Conservation (phyloP, 805 yeast species). For the Maudiozyma bulderi region DNA sequence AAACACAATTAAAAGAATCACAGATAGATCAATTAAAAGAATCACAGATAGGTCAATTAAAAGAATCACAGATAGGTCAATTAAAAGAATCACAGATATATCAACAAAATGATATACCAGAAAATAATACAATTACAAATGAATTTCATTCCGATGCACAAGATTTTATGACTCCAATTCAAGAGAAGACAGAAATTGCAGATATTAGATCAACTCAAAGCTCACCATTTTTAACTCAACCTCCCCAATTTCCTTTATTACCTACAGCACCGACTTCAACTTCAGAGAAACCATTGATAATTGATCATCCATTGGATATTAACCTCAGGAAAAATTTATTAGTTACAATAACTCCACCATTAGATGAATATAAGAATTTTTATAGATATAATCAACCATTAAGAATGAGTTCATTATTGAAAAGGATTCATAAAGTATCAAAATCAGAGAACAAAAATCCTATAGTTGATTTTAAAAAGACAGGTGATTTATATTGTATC, state of each 20-base stretch:
- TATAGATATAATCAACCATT: constrained; percentile 25
- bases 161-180: constrained; percentile 24
- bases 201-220: constrained; percentile 11
- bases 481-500: constrained; percentile 29
- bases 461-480: constrained; percentile 27
- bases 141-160: constrained; percentile 2
- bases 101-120: background rate
- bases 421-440: constrained; percentile 33
- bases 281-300: background rate
- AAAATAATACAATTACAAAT: background rate
- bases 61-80: constrained; percentile 1
- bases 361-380: constrained; percentile 26
- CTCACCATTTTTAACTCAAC: constrained; percentile 26
- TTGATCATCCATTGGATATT: constrained; percentile 40
- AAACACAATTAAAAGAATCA: constrained; percentile 5
- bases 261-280: background rate
- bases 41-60: constrained; percentile 1
- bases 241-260: constrained; percentile 9
- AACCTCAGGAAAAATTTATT: constrained; percentile 33
- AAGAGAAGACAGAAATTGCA: constrained; percentile 18
- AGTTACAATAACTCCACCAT: constrained; percentile 30
- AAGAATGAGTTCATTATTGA: constrained; percentile 29
- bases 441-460: constrained; percentile 29
- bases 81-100: constrained; percentile 2
- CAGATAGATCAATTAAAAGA: constrained; percentile 2